Evolutionary conservation across 2,329 filamentous ascomycete species (phyloP).

Genomic region (Cladophialophora immunda): DNA sequence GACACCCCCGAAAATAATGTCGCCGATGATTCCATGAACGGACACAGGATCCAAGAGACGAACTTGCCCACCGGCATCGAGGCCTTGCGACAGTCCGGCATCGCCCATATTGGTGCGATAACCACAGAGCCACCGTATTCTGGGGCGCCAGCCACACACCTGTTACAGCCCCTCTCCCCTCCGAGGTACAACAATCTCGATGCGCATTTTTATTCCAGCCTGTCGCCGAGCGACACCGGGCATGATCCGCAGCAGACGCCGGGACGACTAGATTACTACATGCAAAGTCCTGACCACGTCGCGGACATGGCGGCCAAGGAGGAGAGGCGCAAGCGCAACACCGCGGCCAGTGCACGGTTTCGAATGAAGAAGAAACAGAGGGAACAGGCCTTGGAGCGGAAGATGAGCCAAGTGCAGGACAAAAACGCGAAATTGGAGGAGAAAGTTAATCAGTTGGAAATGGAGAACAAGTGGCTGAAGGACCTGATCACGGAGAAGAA

Average conservation of each 20-base stretch:
- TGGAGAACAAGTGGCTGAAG: constrained; percentile 84
- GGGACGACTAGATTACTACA: constrained; percentile 17
- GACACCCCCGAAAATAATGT: constrained; percentile 4
- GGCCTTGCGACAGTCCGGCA: neutral
- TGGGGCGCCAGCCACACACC: neutral
- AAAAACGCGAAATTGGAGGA: constrained; percentile 79
- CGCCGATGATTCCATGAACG: constrained; percentile 11
- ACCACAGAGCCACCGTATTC: constrained; percentile 11
- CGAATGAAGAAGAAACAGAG: constrained; percentile 96
- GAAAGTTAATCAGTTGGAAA: constrained; percentile 78
- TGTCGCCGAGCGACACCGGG: neutral
- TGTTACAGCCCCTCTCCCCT: neutral
- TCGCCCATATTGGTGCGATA: neutral
- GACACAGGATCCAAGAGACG: neutral
- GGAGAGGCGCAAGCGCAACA: constrained; percentile 89
- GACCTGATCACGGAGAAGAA: constrained; percentile 84
- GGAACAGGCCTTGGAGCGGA: constrained; percentile 83
- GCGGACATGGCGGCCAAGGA: constrained; percentile 81
- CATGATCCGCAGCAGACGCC: constrained; percentile 5
- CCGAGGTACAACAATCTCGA: constrained; percentile 6
- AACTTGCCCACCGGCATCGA: constrained; percentile 6
- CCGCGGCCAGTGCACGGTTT: constrained; percentile 86
- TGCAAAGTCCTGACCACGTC: constrained; percentile 71
- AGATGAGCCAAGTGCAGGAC: constrained; percentile 82
- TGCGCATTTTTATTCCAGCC: constrained; percentile 10